phyloP scores from a whole-genome alignment of 208 protist species.

The Endotrypanum monterogeii region DNA sequence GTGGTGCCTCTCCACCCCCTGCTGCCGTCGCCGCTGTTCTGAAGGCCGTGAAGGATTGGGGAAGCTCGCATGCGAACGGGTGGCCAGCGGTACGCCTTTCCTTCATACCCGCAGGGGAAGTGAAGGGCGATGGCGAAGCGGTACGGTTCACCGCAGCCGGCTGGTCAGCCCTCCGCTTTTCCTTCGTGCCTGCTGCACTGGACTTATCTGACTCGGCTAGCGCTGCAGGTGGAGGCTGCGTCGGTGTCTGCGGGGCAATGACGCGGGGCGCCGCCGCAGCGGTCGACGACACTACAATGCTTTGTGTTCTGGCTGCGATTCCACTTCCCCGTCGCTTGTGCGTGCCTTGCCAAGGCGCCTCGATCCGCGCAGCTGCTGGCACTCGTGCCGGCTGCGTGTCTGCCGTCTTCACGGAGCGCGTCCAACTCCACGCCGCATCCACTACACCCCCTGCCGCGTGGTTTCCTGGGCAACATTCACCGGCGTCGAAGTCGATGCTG shows the following conservation, averaged over 20 bases:
- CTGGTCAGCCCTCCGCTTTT: constrained; percentile 7
- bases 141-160: background rate
- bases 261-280: background rate
- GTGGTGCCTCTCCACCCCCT: background rate
- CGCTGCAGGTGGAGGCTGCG: background rate
- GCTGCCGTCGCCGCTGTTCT: constrained; percentile 4
- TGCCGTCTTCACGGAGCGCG: constrained; percentile 10
- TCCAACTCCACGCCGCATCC: background rate
- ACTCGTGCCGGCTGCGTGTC: background rate
- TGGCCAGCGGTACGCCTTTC: constrained; percentile 12
- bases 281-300: background rate
- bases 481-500: background rate
- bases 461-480: background rate
- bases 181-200: constrained; percentile 8
- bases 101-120: background rate
- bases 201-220: background rate
- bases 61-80: background rate
- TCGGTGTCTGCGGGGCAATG: background rate
- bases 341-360: background rate
- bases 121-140: background rate
- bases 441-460: background rate
- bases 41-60: background rate
- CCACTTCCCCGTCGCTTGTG: constrained; percentile 12
- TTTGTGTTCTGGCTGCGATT: constrained; percentile 10
- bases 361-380: background rate